Evolutionary conservation across 2,329 filamentous ascomycete species (phyloP).

Genomic region (Exophiala sp.): DNA sequence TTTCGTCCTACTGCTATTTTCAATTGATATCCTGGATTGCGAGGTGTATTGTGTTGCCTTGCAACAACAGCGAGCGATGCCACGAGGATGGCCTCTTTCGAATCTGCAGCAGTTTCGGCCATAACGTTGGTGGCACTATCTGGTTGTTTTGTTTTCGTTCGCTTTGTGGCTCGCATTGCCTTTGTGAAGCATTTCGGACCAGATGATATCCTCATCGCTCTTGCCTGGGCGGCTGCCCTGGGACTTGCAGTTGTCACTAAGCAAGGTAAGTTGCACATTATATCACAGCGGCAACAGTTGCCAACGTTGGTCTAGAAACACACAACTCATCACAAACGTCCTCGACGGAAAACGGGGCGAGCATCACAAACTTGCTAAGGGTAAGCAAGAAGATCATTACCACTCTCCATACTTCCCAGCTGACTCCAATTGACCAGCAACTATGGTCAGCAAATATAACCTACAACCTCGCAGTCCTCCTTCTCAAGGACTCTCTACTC

Average conservation of each 20-base stretch:
- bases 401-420: no score
- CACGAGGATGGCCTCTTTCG: constrained; percentile 10
- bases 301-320: background rate
- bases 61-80: constrained; percentile 2
- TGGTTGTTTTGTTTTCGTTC: constrained; percentile 14
- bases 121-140: constrained; percentile 12
- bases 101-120: constrained; percentile 5
- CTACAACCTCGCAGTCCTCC: constrained; percentile 12
- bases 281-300: background rate
- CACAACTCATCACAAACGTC: background rate
- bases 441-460: constrained; percentile 14
- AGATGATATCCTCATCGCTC: constrained; percentile 12
- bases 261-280: constrained; percentile 6
- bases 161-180: constrained; percentile 9
- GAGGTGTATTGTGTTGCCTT: background rate
- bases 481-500: constrained; percentile 14
- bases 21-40: background rate
- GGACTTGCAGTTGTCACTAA: constrained; percentile 9
- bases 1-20: background rate
- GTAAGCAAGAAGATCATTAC: no score
- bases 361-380: no score
- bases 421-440: background rate
- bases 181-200: constrained; percentile 17
- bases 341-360: no score
- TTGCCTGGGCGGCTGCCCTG: constrained; percentile 12